phyloP scores from a whole-genome alignment of 306 rosid species.

The Cicer yamashitae region DNA sequence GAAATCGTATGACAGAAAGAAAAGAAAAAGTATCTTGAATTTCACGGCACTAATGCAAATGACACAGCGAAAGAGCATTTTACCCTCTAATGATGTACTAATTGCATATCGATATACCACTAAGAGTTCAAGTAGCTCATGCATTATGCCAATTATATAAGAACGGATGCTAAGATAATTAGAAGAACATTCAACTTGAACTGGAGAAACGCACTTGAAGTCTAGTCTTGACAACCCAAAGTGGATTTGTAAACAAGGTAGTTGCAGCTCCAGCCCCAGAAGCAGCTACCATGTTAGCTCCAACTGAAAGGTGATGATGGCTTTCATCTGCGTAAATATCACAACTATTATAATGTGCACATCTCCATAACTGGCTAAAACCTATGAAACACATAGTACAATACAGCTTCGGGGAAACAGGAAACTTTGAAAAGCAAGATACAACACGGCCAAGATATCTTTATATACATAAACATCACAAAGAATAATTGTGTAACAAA shows the following conservation, averaged over 20 bases:
- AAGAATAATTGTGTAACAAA: not conserved
- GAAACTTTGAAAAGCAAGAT: not conserved
- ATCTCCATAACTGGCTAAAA: not conserved
- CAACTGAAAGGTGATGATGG: constrained; percentile 73
- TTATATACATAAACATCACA: not conserved
- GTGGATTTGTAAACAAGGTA: constrained; percentile 80
- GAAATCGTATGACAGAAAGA: constrained; percentile 32
- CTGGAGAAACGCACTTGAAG: constrained; percentile 68
- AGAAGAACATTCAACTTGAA: constrained; percentile 24
- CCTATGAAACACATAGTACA: not conserved
- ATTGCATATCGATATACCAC: not conserved
- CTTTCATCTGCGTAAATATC: constrained; percentile 60
- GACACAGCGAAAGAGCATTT: constrained; percentile 8
- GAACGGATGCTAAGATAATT: constrained; percentile 27
- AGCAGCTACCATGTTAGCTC: constrained; percentile 88
- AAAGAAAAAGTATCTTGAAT: not conserved
- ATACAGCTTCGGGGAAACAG: not conserved
- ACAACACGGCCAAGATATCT: not conserved
- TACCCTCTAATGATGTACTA: constrained; percentile 6
- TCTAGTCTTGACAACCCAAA: constrained; percentile 96
- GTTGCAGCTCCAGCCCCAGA: constrained; percentile 93
- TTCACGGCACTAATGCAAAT: not conserved
- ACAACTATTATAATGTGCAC: constrained; percentile 34
- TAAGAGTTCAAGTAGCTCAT: not conserved
- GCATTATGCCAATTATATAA: constrained; percentile 25